phyloP scores from a whole-genome alignment of 305 asterid genomes.

The Solanum chacoense region DNA sequence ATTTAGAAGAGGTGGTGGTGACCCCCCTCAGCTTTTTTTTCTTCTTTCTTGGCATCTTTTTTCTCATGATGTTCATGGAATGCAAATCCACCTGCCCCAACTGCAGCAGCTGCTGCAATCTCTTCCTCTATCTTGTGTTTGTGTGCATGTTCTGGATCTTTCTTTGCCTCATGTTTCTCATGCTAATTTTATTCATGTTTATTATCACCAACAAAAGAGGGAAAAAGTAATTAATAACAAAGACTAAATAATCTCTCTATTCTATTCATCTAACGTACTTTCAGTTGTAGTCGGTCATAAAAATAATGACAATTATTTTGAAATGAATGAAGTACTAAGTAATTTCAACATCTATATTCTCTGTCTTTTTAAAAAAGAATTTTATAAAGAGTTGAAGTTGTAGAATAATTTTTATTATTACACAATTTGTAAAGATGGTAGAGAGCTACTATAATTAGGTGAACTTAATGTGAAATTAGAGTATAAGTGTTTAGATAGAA shows the following conservation, averaged over 20 bases:
- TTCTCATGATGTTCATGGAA: slow-evolving; percentile 60
- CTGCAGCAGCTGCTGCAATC: slow-evolving; percentile 39
- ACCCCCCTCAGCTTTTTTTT: slow-evolving; percentile 40
- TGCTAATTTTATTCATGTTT: slow-evolving; percentile 2
- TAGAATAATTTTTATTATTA: neutral
- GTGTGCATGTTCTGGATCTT: slow-evolving; percentile 46
- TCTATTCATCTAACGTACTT: neutral
- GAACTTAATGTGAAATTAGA: neutral
- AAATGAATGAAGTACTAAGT: neutral
- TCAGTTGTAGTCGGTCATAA: neutral
- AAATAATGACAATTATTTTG: neutral
- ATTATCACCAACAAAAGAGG: neutral
- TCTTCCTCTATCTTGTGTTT: slow-evolving; percentile 57
- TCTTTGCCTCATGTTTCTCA: slow-evolving; percentile 53
- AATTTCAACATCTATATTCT: neutral
- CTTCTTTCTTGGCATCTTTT: slow-evolving; percentile 40
- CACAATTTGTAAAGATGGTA: neutral
- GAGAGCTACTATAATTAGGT: neutral
- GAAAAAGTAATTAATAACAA: neutral
- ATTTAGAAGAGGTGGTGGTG: slow-evolving; percentile 21
- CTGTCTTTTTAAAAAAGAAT: too few relatives aligned
- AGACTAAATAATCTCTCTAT: neutral
- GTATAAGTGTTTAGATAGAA: neutral
- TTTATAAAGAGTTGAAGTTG: neutral
- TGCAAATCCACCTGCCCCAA: slow-evolving; percentile 51